Evolutionary conservation across 1,284 basidiomycete species (phyloP).

Genomic region (Cutaneotrichosporon cutaneum): DNA sequence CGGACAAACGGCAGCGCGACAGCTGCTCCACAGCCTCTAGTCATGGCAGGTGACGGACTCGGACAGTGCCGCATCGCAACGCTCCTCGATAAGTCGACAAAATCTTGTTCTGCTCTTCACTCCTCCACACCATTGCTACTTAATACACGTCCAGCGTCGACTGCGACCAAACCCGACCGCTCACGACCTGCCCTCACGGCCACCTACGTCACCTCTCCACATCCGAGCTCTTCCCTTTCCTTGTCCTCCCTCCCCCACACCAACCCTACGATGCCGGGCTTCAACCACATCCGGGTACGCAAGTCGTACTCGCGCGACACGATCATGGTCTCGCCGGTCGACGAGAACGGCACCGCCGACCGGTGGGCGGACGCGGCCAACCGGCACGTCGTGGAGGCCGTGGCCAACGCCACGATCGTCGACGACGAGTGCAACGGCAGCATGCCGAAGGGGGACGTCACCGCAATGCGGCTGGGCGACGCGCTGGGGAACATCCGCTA

Average conservation of each 20-base stretch:
- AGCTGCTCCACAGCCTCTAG: not conserved
- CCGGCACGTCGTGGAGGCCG: not conserved
- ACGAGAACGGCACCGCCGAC: slow-evolving; percentile 4
- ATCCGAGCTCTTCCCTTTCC: not conserved
- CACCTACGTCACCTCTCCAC: not conserved
- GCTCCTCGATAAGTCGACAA: not conserved
- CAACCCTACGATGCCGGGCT: not conserved
- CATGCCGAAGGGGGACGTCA: not conserved
- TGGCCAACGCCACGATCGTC: not conserved
- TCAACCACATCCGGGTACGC: slow-evolving; percentile 10
- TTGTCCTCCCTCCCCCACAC: too few species aligned
- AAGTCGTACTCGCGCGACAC: slow-evolving; percentile 10
- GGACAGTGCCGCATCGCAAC: too few species aligned
- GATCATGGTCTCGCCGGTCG: slow-evolving; percentile 12
- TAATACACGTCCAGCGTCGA: not conserved
- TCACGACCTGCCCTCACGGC: not conserved
- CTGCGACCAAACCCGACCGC: not conserved
- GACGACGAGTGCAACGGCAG: slow-evolving; percentile 12
- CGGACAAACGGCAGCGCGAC: slow-evolving; percentile 1
- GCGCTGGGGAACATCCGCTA: not conserved
- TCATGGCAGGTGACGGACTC: too few species aligned
- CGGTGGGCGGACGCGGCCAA: slow-evolving; percentile 8
- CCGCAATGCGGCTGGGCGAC: not conserved
- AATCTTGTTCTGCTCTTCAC: not conserved
- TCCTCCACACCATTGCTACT: not conserved